Evolutionary conservation across 192 early-diverging fungal species (phyloP).

Genomic region (Backusella sp.): DNA sequence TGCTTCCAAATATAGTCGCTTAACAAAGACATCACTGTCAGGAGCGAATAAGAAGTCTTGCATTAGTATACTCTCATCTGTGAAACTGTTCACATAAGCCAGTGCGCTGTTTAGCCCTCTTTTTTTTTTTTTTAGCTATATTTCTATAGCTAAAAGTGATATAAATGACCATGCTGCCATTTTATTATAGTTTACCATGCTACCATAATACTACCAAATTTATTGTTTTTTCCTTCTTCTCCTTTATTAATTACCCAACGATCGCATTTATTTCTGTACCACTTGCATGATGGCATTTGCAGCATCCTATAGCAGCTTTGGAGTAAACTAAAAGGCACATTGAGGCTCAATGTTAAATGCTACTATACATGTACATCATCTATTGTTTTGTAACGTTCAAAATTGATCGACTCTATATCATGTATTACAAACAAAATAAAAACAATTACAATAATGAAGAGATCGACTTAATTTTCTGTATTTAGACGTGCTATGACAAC

Average conservation of each 20-base stretch:
- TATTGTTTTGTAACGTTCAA: background rate
- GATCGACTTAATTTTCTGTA: constrained; percentile 9
- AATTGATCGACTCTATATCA: background rate
- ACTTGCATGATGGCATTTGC: constrained; percentile 7
- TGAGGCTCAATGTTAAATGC: background rate
- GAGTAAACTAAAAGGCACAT: background rate
- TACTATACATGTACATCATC: background rate
- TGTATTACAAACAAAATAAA: constrained; percentile 8
- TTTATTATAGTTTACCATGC: background rate
- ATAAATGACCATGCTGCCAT: background rate
- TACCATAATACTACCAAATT: background rate
- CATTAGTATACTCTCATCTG: constrained; percentile 5
- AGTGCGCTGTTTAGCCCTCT: background rate
- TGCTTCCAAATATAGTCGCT: background rate
- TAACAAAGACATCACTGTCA: background rate
- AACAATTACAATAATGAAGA: background rate
- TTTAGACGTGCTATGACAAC: constrained; percentile 7
- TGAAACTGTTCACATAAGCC: background rate
- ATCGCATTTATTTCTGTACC: constrained; percentile 1
- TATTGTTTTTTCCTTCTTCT: background rate
- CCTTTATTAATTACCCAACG: background rate
- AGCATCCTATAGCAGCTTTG: background rate
- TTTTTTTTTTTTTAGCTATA: background rate
- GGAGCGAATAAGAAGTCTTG: background rate
- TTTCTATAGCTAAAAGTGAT: background rate